Percentiles rank a stretch among this genome's conserved stretches.
Conservation (phyloP, 208 protist genomes). For the Paratrypanosoma confusum region DNA sequence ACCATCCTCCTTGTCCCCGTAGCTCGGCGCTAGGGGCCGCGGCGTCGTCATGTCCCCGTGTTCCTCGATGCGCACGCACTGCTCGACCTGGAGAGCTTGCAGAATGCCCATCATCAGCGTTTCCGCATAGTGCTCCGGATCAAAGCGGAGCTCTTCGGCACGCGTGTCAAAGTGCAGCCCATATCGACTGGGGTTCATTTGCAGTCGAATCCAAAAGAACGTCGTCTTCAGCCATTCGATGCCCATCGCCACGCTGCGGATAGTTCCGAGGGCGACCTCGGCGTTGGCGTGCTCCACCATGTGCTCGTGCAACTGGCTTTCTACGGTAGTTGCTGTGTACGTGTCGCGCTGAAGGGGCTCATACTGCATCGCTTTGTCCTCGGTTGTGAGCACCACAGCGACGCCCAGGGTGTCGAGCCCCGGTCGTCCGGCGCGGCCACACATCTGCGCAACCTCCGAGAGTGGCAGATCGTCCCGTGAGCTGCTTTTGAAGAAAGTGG, state of each 20-base stretch:
- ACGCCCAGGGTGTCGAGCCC: constrained; percentile 74
- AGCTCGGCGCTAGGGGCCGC: too few relatives aligned
- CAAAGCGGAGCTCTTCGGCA: constrained; percentile 32
- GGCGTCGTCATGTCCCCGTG: too few relatives aligned
- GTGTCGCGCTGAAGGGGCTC: constrained; percentile 33
- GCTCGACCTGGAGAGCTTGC: constrained; percentile 33
- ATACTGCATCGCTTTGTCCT: constrained; percentile 43
- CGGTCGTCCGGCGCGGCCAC: constrained; percentile 87
- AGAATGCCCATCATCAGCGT: constrained; percentile 57
- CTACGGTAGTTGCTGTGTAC: constrained; percentile 31
- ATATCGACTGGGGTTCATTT: constrained; percentile 56
- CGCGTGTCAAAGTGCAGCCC: constrained; percentile 40
- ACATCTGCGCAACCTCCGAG: constrained; percentile 99
- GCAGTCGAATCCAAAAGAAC: constrained; percentile 82
- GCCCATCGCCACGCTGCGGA: constrained; percentile 55
- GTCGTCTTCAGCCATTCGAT: constrained; percentile 86
- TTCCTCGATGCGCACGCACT: constrained; percentile 34
- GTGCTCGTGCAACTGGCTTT: constrained; percentile 69
- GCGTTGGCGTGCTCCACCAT: constrained; percentile 92
- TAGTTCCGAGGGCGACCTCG: constrained; percentile 84
- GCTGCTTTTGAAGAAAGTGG: constrained; percentile 96
- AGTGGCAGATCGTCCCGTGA: constrained; percentile 87
- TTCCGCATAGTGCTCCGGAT: constrained; percentile 39
- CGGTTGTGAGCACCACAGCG: constrained; percentile 85
- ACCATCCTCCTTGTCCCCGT: too few relatives aligned